Conservation (phyloP, 176 grass and related monocot species). For the Secale cereale region DNA sequence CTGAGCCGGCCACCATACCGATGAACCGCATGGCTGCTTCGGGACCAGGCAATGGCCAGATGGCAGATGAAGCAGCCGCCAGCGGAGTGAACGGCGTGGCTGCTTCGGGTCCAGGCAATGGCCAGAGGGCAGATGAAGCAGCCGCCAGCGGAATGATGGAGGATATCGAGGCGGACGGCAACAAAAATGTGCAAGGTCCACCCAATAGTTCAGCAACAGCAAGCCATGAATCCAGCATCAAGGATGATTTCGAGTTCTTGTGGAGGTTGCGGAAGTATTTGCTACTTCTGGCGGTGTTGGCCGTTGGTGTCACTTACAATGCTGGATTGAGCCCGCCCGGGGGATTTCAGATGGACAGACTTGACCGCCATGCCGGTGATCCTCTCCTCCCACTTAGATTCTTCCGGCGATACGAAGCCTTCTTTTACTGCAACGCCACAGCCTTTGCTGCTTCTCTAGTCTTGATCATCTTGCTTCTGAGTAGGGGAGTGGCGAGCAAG, state of each 20-base stretch:
- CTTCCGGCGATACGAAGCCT: not conserved
- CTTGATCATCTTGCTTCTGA: slow-evolving; percentile 43
- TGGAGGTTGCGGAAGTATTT: slow-evolving; percentile 28
- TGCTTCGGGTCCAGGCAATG: not conserved
- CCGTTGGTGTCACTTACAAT: slow-evolving; percentile 21
- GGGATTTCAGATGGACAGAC: not conserved
- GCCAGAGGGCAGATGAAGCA: not conserved
- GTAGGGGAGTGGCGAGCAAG: not conserved
- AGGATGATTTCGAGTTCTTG: not conserved
- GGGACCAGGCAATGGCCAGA: not conserved
- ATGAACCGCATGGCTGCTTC: not conserved
- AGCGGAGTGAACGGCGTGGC: not conserved
- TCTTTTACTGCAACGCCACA: slow-evolving; percentile 43
- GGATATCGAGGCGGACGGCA: not conserved
- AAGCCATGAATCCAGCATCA: not conserved
- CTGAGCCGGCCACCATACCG: not conserved
- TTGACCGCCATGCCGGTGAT: not conserved
- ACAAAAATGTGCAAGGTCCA: not conserved
- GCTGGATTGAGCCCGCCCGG: slow-evolving; percentile 1
- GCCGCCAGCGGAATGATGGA: too few species aligned
- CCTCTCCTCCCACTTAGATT: slow-evolving; percentile 17
- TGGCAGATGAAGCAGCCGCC: not conserved
- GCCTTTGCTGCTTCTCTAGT: slow-evolving; percentile 38
- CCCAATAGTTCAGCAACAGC: not conserved
- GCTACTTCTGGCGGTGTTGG: not conserved